Evolutionary conservation across 768 basidiomycete species (phyloP).

Genomic region (Rhizopogon roseolus): DNA sequence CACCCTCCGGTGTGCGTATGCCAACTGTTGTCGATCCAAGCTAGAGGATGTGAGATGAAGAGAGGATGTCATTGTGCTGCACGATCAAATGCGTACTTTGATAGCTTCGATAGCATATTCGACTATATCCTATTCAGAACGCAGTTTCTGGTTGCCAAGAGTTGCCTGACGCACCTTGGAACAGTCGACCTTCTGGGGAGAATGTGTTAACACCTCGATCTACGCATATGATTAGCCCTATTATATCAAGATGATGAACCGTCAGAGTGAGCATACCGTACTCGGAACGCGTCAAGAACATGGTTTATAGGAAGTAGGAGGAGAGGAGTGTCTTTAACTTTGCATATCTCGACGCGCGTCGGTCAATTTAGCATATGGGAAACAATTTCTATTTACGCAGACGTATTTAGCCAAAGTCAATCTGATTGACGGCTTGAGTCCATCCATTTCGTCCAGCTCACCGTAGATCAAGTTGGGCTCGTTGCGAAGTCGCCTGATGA

Average conservation of each 20-base stretch:
- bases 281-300: constrained; percentile 96
- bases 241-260: background rate
- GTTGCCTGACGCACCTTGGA: constrained; percentile 69
- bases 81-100: constrained; percentile 51
- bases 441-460: no score
- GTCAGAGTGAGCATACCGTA: constrained; percentile 52
- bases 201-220: constrained; percentile 99
- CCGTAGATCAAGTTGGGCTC: no score
- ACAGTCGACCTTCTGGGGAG: constrained; percentile 96
- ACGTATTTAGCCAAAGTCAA: no score
- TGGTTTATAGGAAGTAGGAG: constrained; percentile 24
- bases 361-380: constrained; percentile 19
- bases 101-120: constrained; percentile 99
- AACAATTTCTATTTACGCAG: constrained; percentile 17
- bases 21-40: constrained; percentile 98
- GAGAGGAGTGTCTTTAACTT: constrained; percentile 16
- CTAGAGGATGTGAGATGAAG: constrained; percentile 35
- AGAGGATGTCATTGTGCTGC: background rate
- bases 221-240: constrained; percentile 21
- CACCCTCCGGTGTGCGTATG: constrained; percentile 84
- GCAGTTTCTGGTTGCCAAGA: background rate
- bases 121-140: constrained; percentile 46
- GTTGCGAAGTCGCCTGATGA: no score
- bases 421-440: no score
- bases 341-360: constrained; percentile 32